phyloP scores from a whole-genome alignment of 768 basidiomycete genomes.

The Rhodotorula kratochvilovae region DNA sequence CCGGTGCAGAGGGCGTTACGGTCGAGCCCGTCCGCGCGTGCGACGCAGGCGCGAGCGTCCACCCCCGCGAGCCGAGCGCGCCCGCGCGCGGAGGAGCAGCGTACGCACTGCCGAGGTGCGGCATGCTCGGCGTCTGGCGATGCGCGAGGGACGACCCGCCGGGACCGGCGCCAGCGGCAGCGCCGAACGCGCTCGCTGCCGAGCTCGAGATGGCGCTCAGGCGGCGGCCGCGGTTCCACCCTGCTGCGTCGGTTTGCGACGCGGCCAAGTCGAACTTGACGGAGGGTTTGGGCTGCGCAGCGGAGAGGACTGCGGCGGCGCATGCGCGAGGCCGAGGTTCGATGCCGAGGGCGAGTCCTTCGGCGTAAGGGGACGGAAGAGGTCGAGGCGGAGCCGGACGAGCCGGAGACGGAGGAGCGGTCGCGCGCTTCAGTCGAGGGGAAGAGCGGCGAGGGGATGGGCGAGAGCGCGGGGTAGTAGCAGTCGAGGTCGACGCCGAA shows the following conservation, averaged over 20 bases:
- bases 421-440: not conserved
- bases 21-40: not conserved
- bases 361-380: constrained; percentile 32
- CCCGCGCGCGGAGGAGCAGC: not conserved
- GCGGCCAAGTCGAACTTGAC: constrained; percentile 31
- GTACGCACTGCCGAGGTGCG: not conserved
- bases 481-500: not conserved
- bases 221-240: constrained; percentile 9
- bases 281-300: not conserved
- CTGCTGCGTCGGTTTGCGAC: not conserved
- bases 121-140: not conserved
- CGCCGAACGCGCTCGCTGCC: not conserved
- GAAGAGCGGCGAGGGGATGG: constrained; percentile 7
- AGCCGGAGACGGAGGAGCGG: constrained; percentile 28
- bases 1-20: not conserved
- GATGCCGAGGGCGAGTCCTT: constrained; percentile 19
- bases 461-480: not conserved
- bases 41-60: not conserved
- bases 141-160: not conserved
- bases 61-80: not conserved
- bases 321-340: constrained; percentile 10
- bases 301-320: not conserved
- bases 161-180: too few relatives aligned
- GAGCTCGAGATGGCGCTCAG: constrained; percentile 11
- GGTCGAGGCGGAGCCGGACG: constrained; percentile 16